These are phyloP conservation scores for Entophlyctis luteolus DNA, from an alignment of 192 early-diverging fungal genomes.

Conservation along the genomic window DNA sequence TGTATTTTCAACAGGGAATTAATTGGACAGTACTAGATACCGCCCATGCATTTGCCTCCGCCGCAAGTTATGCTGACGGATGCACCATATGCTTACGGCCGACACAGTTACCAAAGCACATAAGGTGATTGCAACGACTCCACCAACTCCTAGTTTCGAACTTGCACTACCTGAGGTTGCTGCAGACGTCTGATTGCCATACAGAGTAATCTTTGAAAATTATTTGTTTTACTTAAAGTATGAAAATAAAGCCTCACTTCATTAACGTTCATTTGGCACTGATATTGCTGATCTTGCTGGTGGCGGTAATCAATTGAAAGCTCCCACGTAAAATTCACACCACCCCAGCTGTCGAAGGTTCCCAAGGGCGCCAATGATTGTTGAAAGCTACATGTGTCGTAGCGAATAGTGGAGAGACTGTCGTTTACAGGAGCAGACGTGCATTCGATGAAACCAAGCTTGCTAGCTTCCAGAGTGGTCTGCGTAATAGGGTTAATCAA, in stretches of 20 bases:
- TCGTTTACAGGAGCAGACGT: neutral
- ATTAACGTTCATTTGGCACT: constrained; percentile 8
- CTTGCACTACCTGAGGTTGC: neutral
- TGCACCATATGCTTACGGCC: neutral
- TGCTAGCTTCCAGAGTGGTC: neutral
- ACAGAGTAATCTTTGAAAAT: neutral
- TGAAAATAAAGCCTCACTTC: neutral
- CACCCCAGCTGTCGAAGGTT: neutral
- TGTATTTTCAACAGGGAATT: too few species aligned
- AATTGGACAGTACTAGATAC: too few species aligned
- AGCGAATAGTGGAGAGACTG: neutral
- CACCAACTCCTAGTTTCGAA: neutral
- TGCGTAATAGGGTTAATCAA: neutral
- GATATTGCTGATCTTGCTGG: neutral
- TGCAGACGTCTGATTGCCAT: neutral
- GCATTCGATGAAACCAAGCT: neutral
- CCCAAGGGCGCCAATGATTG: neutral
- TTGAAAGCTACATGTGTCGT: neutral
- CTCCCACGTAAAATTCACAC: neutral
- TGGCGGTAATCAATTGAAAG: too few species aligned
- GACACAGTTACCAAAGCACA: neutral
- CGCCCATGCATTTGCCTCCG: neutral
- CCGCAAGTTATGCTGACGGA: neutral
- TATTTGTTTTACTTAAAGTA: neutral
- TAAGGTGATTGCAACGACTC: neutral